Percentiles rank a stretch among this genome's conserved stretches.
phyloP scores from a whole-genome alignment of 2,329 filamentous ascomycete species.

The Clonostachys solani region DNA sequence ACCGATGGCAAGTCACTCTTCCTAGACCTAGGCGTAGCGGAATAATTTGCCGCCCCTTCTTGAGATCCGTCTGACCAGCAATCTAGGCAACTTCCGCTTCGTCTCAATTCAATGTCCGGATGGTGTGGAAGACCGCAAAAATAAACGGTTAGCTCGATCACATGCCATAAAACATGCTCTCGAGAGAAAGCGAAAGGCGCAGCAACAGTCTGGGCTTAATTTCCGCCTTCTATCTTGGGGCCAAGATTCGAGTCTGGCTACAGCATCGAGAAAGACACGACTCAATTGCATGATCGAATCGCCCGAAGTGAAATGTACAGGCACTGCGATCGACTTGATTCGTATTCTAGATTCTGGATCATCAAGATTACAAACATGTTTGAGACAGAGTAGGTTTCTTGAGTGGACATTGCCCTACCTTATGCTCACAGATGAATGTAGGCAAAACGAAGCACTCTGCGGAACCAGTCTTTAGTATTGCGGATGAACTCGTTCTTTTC shows the following conservation, averaged over 20 bases:
- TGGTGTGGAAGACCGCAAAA: not conserved
- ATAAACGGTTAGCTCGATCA: conserved; percentile 1
- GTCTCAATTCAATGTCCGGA: not conserved
- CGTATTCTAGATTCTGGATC: not conserved
- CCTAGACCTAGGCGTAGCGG: no score
- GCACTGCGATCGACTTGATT: not conserved
- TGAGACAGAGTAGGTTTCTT: no score
- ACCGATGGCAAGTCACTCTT: no score
- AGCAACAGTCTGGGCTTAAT: not conserved
- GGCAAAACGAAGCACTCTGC: conserved; percentile 8
- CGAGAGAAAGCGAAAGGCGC: not conserved
- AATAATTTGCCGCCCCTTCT: no score
- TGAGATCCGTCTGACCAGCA: no score
- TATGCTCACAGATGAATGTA: not conserved
- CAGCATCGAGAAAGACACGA: no score
- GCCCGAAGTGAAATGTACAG: not conserved
- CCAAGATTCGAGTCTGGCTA: no score
- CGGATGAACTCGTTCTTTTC: conserved; percentile 27
- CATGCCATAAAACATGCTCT: conserved; percentile 3
- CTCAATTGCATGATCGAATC: not conserved
- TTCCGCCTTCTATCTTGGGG: not conserved
- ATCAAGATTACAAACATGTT: no score
- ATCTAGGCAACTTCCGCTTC: not conserved
- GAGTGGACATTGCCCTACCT: no score
- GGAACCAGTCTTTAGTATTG: conserved; percentile 29